Base-by-base conservation (phyloP, 225 moss, liverwort and hornwort species). In the Sphagnum contortum region DNA sequence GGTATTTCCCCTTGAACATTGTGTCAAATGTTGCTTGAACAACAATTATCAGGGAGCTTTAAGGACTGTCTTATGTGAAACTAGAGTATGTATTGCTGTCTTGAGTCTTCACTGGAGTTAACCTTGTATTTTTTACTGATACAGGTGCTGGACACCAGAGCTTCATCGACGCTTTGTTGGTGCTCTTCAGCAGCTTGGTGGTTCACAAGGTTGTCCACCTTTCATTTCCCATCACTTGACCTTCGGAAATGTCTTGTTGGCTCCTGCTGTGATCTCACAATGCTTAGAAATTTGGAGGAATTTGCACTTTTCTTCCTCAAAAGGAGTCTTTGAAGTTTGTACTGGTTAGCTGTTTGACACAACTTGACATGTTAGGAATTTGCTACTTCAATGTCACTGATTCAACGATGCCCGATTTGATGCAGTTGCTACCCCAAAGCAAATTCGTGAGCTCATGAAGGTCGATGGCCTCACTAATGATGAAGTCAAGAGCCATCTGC, bases 391-490 rank as follows among this genome's bases (percentile, higher is more conserved):
- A 11, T 45, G 61, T 61, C 61, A 44, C 11, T 11, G 11, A 11
- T 50, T 62, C 61, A 4, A 62, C 55, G 50, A 13, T 64, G 11
- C 50, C 10, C 3, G 8, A 12, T 64, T 64, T 44, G 11, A 3
- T 49, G 11, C 80, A 96, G 96, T 93, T 61, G 98, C 98, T 10
- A 98, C 98, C 47, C 93, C 98, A 0, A 98, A 98, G 55, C 98
- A 98, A 65, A 98, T 98, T 48, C 79, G 98, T 58, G 98, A 98
- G 73, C 73, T 98, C 67, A 98, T 98, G 98, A 98, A 98, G 79
- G 98, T 98, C 54, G 98, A 98, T 45, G 93, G 93, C 5, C 98
- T 98, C 47, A 98, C 98, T 49, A 98, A 98, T 57, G 98, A 98
- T 63, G 98, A 98, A 84, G 98, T 98, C 65, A 98, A 98, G 72